phyloP scores from a whole-genome alignment of 2,329 filamentous ascomycete species.

The Colletotrichum sp. region DNA sequence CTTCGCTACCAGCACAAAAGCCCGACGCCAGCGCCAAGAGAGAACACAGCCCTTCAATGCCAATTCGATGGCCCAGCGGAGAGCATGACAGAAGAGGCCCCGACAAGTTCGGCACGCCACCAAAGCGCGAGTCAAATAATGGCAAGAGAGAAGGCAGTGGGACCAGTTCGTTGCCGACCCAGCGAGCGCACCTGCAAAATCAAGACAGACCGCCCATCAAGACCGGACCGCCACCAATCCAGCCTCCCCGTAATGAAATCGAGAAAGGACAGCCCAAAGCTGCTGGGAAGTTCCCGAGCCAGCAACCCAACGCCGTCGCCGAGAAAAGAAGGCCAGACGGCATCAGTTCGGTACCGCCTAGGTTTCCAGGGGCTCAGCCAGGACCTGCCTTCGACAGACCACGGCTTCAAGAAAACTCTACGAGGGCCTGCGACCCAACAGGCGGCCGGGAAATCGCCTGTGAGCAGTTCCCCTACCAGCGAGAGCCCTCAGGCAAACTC shows the following conservation, averaged over 20 bases:
- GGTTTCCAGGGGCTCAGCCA: neutral
- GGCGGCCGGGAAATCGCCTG: constrained; percentile 4
- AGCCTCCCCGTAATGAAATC: neutral
- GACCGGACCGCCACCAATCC: neutral
- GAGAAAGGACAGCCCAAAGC: neutral
- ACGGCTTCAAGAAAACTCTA: neutral
- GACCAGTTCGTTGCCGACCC: neutral
- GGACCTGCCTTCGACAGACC: neutral
- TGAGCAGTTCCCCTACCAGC: neutral
- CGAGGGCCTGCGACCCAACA: constrained; percentile 1
- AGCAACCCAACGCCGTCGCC: neutral
- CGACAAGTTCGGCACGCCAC: neutral
- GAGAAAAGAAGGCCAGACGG: neutral
- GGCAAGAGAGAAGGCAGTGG: neutral
- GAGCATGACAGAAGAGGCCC: neutral
- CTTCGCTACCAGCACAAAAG: neutral
- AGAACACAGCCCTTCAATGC: neutral
- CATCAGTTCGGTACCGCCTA: neutral
- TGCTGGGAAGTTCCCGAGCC: neutral
- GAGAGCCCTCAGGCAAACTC: neutral
- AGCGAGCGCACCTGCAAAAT: neutral
- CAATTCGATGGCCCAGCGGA: neutral
- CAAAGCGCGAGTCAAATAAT: neutral
- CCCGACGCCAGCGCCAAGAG: neutral
- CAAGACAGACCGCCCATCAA: neutral